phyloP scores from a whole-genome alignment of 805 yeast species.

The Lachancea cidri region DNA sequence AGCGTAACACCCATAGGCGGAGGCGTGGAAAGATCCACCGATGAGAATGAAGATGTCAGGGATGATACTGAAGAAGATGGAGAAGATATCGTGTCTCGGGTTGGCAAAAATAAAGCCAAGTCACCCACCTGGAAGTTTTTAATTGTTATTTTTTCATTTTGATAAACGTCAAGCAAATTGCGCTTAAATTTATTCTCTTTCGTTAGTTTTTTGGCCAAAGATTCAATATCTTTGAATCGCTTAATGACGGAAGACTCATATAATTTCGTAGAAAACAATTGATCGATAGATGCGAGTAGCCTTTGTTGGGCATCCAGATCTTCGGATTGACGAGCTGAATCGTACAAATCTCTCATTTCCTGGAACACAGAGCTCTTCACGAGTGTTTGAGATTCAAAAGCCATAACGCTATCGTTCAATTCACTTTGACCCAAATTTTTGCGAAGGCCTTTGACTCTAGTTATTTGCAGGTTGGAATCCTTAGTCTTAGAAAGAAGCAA shows the following conservation, averaged over 20 bases:
- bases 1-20: slow-evolving; percentile 21
- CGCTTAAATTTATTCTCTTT: slow-evolving; percentile 43
- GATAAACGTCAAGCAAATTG: slow-evolving; percentile 24
- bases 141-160: slow-evolving; percentile 53
- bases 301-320: slow-evolving; percentile 13
- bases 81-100: slow-evolving; percentile 40
- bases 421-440: slow-evolving; percentile 38
- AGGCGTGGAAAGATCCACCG: slow-evolving; percentile 32
- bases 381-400: slow-evolving; percentile 35
- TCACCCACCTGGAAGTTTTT: slow-evolving; percentile 67
- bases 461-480: slow-evolving; percentile 43
- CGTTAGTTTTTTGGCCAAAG: slow-evolving; percentile 77
- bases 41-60: slow-evolving; percentile 31
- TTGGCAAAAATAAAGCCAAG: slow-evolving; percentile 79
- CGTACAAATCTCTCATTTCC: slow-evolving; percentile 18
- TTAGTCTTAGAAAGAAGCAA: slow-evolving; percentile 40
- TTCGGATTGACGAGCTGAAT: slow-evolving; percentile 9
- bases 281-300: slow-evolving; percentile 17
- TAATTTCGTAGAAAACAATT: slow-evolving; percentile 25
- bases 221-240: slow-evolving; percentile 85
- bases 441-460: slow-evolving; percentile 75
- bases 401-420: slow-evolving; percentile 30
- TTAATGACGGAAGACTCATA: slow-evolving; percentile 49
- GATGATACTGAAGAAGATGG: slow-evolving; percentile 22
- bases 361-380: slow-evolving; percentile 47